Base-by-base conservation (phyloP, 768 basidiomycete genomes). In the Mycena maculata region DNA sequence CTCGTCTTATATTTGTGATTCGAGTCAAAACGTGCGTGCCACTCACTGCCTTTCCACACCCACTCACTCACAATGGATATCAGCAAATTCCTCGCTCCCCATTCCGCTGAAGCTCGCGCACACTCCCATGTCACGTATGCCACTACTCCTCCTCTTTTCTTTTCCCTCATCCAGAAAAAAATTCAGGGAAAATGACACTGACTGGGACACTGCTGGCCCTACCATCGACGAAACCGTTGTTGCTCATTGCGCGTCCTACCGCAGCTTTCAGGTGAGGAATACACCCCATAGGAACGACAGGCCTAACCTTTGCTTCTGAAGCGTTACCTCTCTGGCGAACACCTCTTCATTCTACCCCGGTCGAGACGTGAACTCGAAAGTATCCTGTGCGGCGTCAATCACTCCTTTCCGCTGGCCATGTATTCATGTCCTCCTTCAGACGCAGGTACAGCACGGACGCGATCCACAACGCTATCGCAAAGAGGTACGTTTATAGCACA, bases 401-500 rank as follows among this genome's bases (percentile, higher is more conserved):
- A 33, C 57, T 25, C 69, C 28, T 54, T 30, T 31, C 52, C 27
- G 33, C 10, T n/a, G 22, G 60, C 12, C 48, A 20, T 27, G 60
- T 12, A 56, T 42, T 10, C 57, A 38, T 63, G 59, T 63, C 31
- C 58, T 63, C 33, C 50, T 53, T 22, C 74, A 94, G 92, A 64
- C 85, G 88, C 61, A 84, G 92, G 74, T 94, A 94, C 73, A 86
- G 90, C 0, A 88, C 92, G 72, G 92, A 94, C 68, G 87, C 89
- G 13, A 92, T 94, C 60, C 93, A 94, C 76, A 94, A 94, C 73
- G 86, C 87, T 11, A 92, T 94, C 73, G 82, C 93, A 20, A 85
- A 85, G 63, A 89, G 90, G 72, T 89, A 89, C 48, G 86, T 88
- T 22, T 80, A 87, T 20, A 80, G 88, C 66, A 83, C 86, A 1